phyloP scores from a whole-genome alignment of 163 green algal genomes.

The Volvox carteri region DNA sequence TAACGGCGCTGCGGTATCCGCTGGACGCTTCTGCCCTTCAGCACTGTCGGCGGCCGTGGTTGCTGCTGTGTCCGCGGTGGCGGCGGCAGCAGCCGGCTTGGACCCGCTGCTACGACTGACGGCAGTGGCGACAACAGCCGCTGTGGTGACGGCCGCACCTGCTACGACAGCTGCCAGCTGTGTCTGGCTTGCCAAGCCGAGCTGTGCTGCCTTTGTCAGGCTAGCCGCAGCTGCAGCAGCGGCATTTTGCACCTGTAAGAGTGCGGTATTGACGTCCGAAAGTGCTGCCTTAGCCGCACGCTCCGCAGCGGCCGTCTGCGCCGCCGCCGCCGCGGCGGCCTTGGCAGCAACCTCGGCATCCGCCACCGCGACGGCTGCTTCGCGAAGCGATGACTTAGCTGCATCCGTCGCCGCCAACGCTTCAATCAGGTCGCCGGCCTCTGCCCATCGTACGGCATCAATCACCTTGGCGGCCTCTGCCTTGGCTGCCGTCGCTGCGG shows the following conservation, averaged over 20 bases:
- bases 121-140: background rate
- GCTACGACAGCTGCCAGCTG: too few species aligned
- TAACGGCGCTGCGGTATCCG: background rate
- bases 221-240: background rate
- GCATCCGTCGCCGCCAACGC: background rate
- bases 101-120: background rate
- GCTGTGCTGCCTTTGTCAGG: too few species aligned
- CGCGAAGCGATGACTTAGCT: background rate
- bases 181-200: too few species aligned
- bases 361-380: background rate
- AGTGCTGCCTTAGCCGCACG: background rate
- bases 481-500: background rate
- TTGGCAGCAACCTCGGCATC: background rate
- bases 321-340: background rate
- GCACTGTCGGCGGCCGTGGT: background rate
- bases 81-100: background rate
- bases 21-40: background rate
- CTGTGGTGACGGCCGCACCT: background rate
- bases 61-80: background rate
- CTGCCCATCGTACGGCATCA: background rate
- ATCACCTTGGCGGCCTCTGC: background rate
- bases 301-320: background rate
- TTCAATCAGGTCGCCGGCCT: slow-evolving; percentile 7
- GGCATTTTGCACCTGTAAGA: background rate
- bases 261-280: background rate